phyloP scores from a whole-genome alignment of 345 rosid genomes.

The Gossypium raimondii region DNA sequence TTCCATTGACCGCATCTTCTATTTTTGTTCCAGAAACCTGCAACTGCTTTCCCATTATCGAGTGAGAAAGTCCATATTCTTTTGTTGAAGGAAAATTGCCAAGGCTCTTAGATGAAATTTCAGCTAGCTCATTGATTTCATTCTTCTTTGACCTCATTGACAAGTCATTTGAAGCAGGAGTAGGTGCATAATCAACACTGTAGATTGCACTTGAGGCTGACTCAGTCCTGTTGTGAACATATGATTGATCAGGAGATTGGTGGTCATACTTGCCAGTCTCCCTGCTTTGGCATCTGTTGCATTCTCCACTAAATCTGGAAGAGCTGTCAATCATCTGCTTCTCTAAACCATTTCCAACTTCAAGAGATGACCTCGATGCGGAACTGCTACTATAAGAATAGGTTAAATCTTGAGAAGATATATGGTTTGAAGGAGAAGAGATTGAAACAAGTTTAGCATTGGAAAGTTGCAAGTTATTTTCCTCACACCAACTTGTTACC shows the following conservation, averaged over 20 bases:
- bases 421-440: conserved; percentile 38
- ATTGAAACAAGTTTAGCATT: conserved; percentile 29
- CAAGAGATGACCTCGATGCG: conserved; percentile 53
- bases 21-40: conserved; percentile 29
- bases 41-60: conserved; percentile 29
- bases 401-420: conserved; percentile 44
- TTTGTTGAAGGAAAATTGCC: conserved; percentile 32
- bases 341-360: conserved; percentile 57
- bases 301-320: conserved; percentile 46
- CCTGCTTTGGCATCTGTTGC: conserved; percentile 28
- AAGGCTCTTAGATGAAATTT: conserved; percentile 26
- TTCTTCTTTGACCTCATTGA: conserved; percentile 26
- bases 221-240: conserved; percentile 76
- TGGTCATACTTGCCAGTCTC: conserved; percentile 43
- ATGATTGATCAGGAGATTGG: conserved; percentile 53
- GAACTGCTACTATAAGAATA: conserved; percentile 57
- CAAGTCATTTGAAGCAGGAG: conserved; percentile 35
- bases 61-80: conserved; percentile 41
- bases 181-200: conserved; percentile 51
- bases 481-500: conserved; percentile 79
- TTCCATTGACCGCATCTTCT: conserved; percentile 32
- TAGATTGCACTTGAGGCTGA: conserved; percentile 71
- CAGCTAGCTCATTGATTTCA: conserved; percentile 28
- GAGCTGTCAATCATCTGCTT: conserved; percentile 46
- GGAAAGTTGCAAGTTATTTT: conserved; percentile 46